phyloP scores from a whole-genome alignment of 116 monocot genomes.

The Papilionanthe hybrid region DNA sequence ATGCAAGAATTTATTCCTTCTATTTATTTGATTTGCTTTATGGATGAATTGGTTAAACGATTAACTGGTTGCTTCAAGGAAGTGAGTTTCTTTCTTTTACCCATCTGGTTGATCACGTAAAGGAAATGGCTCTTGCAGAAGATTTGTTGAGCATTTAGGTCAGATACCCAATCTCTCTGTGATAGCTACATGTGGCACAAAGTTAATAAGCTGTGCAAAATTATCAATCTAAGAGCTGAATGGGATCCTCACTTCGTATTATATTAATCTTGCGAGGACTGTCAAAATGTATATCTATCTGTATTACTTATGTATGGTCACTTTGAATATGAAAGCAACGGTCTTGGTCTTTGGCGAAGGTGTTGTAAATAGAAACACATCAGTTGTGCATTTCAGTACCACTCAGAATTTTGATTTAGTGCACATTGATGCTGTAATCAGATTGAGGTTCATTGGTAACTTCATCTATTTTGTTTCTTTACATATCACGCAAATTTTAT shows the following conservation, averaged over 20 bases:
- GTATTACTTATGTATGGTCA: slow-evolving; percentile 48
- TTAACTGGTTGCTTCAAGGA: too few species aligned
- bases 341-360: slow-evolving; percentile 98
- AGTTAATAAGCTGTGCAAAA: slow-evolving; percentile 66
- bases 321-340: slow-evolving; percentile 94
- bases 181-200: slow-evolving; percentile 61
- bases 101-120: too few species aligned
- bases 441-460: slow-evolving; percentile 56
- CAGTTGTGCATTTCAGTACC: slow-evolving; percentile 96
- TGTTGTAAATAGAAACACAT: slow-evolving; percentile 97
- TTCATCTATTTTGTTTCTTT: slow-evolving; percentile 88
- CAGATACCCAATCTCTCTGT: too few species aligned
- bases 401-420: slow-evolving; percentile 84
- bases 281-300: slow-evolving; percentile 34
- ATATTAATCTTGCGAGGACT: slow-evolving; percentile 53
- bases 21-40: too few species aligned
- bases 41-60: too few species aligned
- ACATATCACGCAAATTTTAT: too few species aligned
- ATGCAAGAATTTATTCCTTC: too few species aligned
- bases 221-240: slow-evolving; percentile 51
- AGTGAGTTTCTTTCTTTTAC: too few species aligned
- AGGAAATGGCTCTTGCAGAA: too few species aligned
- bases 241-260: slow-evolving; percentile 49
- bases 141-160: too few species aligned
- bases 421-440: slow-evolving; percentile 47